Percentiles rank a stretch among this genome's conserved stretches.
Conservation (phyloP, 73 alveolate genomes). For the Tetrahymena thermophila region DNA sequence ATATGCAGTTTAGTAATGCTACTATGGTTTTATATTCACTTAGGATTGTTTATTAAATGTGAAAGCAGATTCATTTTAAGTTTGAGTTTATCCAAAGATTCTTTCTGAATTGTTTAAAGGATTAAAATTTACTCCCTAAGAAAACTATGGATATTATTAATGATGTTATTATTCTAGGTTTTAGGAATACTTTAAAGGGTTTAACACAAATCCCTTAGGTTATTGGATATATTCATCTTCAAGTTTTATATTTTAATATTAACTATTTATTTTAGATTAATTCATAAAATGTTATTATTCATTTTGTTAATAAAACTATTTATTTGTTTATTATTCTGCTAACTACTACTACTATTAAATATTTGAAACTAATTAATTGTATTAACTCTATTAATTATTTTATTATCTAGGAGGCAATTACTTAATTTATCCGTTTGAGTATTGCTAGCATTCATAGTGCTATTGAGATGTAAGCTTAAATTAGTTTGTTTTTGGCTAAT, state of each 20-base stretch:
- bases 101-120: not conserved
- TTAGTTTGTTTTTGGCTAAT: not conserved
- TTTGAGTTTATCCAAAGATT: not conserved
- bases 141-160: not conserved
- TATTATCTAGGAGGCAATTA: not conserved
- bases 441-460: not conserved
- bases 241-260: no score
- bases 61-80: not conserved
- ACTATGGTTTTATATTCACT: not conserved
- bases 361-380: not conserved
- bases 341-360: not conserved
- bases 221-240: not conserved
- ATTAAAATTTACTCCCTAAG: not conserved
- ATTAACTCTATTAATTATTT: not conserved
- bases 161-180: not conserved
- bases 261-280: not conserved
- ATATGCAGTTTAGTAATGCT: not conserved
- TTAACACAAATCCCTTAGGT: not conserved
- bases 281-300: no score
- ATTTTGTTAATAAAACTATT: no score
- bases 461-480: not conserved
- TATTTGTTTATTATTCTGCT: no score
- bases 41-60: not conserved
- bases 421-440: not conserved
- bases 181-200: not conserved